Evolutionary conservation across 106 monocot genomes (phyloP).

Genomic region (Acorus calamus): DNA sequence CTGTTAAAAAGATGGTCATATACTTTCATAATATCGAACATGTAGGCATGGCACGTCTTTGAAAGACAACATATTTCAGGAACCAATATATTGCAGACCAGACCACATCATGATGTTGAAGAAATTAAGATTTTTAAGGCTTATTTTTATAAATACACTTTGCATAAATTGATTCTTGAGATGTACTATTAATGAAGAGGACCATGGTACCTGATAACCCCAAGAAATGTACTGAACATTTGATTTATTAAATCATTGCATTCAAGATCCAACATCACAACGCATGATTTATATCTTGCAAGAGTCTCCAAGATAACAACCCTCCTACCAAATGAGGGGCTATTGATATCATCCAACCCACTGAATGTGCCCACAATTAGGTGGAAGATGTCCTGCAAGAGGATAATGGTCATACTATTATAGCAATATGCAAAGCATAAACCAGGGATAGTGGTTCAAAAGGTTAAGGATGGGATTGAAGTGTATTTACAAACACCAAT

Average conservation of each 20-base stretch:
- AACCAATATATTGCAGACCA: too few relatives aligned
- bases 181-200: too few relatives aligned
- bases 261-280: slow-evolving; percentile 98
- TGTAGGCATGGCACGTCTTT: too few relatives aligned
- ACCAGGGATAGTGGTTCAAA: not conserved
- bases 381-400: slow-evolving; percentile 88
- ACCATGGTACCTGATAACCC: slow-evolving; percentile 58
- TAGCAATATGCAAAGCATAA: not conserved
- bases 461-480: not conserved
- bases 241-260: slow-evolving; percentile 85
- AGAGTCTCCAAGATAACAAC: slow-evolving; percentile 88
- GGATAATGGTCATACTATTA: slow-evolving; percentile 3
- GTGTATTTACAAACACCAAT: too few relatives aligned
- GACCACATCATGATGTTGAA: too few relatives aligned
- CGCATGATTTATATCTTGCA: slow-evolving; percentile 85
- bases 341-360: slow-evolving; percentile 63
- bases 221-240: slow-evolving; percentile 78
- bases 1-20: too few relatives aligned
- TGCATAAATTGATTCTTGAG: too few relatives aligned
- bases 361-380: slow-evolving; percentile 77
- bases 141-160: too few relatives aligned
- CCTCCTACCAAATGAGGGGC: slow-evolving; percentile 75
- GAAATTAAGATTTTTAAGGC: too few relatives aligned
- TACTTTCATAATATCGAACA: too few relatives aligned
- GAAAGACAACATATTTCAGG: too few relatives aligned